Evolutionary conservation across 768 basidiomycete species (phyloP), one percentile per base, ranked within the genome.

Genomic region (Tulasnella sp.): DNA sequence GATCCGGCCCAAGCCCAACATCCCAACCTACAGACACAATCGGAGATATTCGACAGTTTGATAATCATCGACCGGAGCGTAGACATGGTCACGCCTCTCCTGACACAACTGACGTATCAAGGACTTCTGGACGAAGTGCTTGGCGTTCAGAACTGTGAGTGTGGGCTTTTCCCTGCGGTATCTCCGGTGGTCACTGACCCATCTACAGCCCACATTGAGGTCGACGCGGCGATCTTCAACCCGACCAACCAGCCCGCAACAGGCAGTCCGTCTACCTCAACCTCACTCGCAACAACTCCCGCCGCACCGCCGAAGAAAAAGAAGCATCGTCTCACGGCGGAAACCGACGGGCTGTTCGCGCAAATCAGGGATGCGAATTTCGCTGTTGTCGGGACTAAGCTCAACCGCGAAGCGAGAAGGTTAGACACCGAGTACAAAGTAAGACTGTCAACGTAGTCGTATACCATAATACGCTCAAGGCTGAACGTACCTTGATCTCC

Each of bases 31-130:
- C 77, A 84, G 6, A 80, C 84, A 9, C 78, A 83, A 11, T 86
- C 87, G 2, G 86, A 86, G 17, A 86, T 83, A 67, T 85, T 98
- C 69, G 97, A 99, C 78, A 89, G 88, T 16, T 81, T 98, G 73
- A 89, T 99, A 75, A 84, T 98, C 41, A 76, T 99, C 72, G 97
- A 99, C 79, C 88, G 97, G 64, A 88, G 89, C 39, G 88, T 91
- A 11, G 97, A 99, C 77, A 91, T 98, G 91, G 88, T 98, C 73
- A 97, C 97, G 0, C 94, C 97, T 1, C 83, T 98, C 67, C 86
- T 96, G 62, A 98, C 97, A 2, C 95, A 98, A 77, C 83, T 98
- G 72, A 99, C 97, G 0, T 98, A 98, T 76, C 91, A 98, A 78
- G 97, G 97, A 22, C 88, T 99, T 64, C 84, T 98, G 39, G 97